These are phyloP conservation scores for Aspergillus phoenicis DNA, from an alignment of 2,329 filamentous ascomycete genomes.

Conservation along the genomic window DNA sequence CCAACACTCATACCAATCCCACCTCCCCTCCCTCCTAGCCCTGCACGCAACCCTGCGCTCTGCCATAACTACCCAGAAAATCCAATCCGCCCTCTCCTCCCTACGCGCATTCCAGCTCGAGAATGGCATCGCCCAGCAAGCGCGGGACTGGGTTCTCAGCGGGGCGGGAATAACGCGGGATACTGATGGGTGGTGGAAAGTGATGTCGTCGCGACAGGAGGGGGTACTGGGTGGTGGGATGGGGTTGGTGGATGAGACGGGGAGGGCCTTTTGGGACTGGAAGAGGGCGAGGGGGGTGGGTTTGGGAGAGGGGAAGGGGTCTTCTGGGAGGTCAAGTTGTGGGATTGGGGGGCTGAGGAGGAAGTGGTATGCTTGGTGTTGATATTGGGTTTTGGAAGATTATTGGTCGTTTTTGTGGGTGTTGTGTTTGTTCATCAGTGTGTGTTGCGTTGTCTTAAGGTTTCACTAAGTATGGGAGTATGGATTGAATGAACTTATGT, in stretches of 20 bases:
- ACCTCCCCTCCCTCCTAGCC: neutral
- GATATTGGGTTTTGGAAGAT: neutral
- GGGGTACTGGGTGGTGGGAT: neutral
- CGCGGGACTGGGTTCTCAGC: neutral
- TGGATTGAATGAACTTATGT: too few species aligned
- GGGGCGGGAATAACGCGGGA: neutral
- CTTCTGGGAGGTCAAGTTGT: neutral
- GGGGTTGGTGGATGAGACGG: neutral
- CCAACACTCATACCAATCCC: neutral
- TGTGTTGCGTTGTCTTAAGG: too few species aligned
- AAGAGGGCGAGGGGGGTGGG: neutral
- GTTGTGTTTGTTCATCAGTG: neutral
- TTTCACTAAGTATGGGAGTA: too few species aligned
- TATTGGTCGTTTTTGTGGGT: neutral
- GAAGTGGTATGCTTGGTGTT: neutral
- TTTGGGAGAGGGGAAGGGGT: neutral
- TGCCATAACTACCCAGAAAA: neutral
- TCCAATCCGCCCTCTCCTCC: neutral
- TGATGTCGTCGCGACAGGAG: neutral
- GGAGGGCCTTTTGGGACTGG: neutral
- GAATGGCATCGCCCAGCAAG: neutral
- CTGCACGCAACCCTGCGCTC: slow-evolving; percentile 1
- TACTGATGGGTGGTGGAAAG: slow-evolving; percentile 6
- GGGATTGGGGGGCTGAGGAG: slow-evolving; percentile 1
- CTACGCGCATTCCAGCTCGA: neutral